Percentiles rank a stretch among this genome's conserved stretches.
Evolutionary conservation across 352 stramenopile genomes (phyloP).

Genomic region (Aphanomyces stellatus): DNA sequence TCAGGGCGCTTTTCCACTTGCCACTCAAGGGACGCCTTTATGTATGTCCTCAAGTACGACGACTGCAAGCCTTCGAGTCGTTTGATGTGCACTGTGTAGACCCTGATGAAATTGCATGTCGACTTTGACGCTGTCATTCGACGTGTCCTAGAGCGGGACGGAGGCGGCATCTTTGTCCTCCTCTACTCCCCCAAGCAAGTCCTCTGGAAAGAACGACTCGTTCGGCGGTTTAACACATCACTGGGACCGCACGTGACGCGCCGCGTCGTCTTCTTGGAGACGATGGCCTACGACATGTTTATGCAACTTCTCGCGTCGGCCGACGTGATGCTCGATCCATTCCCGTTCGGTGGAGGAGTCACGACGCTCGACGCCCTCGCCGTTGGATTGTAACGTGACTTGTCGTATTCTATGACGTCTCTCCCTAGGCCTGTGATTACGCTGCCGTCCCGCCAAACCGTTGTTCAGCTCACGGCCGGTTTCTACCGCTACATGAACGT

Average conservation of each 20-base stretch:
- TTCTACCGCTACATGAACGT: constrained; percentile 51
- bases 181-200: constrained; percentile 37
- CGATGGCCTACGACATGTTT: constrained; percentile 47
- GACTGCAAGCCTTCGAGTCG: neutral
- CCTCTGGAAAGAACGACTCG: constrained; percentile 47
- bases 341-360: constrained; percentile 77
- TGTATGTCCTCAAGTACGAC: constrained; percentile 45
- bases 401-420: neutral
- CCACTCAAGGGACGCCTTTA: constrained; percentile 39
- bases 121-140: constrained; percentile 38
- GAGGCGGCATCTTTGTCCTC: constrained; percentile 32
- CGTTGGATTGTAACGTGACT: constrained; percentile 51
- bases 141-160: constrained; percentile 33
- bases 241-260: constrained; percentile 22
- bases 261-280: constrained; percentile 49
- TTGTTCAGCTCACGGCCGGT: constrained; percentile 46
- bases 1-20: constrained; percentile 31
- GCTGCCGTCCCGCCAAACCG: constrained; percentile 37
- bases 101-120: constrained; percentile 57
- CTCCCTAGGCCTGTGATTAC: constrained; percentile 43
- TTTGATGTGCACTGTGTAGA: constrained; percentile 24
- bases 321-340: constrained; percentile 75
- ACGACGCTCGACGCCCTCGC: constrained; percentile 75
- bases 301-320: constrained; percentile 39
- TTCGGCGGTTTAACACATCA: constrained; percentile 24